Evolutionary conservation across 2,329 filamentous ascomycete species (phyloP).

Genomic region (Ascochyta rabiei): DNA sequence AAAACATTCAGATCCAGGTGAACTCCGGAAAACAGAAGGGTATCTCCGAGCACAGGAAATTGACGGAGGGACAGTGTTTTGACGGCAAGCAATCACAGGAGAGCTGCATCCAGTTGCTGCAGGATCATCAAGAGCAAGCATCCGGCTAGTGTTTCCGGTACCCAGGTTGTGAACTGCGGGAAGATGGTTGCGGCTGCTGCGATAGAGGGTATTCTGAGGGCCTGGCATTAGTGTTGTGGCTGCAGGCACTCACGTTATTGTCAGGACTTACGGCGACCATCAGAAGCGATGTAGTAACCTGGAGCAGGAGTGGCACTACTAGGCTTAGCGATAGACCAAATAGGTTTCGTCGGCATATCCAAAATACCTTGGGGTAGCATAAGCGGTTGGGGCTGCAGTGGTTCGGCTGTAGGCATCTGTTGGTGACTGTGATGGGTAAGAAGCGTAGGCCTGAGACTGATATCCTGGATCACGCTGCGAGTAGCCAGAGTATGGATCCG

Average conservation of each 20-base stretch:
- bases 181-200: conserved; percentile 33
- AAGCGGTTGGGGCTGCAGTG: conserved; percentile 28
- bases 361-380: conserved; percentile 50
- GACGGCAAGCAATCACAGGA: conserved; percentile 33
- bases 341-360: conserved; percentile 45
- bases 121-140: conserved; percentile 1
- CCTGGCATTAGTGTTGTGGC: conserved; percentile 24
- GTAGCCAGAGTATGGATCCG: conserved; percentile 38
- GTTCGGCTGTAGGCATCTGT: conserved; percentile 37
- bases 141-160: conserved; percentile 24
- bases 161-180: conserved; percentile 32
- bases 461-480: conserved; percentile 23
- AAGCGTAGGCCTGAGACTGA: conserved; percentile 24
- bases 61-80: conserved; percentile 38
- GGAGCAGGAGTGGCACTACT: conserved; percentile 40
- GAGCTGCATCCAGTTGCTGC: conserved; percentile 12
- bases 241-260: not conserved
- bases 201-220: conserved; percentile 42
- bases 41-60: conserved; percentile 45
- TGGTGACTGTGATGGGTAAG: conserved; percentile 37
- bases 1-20: conserved; percentile 40
- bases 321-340: conserved; percentile 51
- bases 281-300: conserved; percentile 47
- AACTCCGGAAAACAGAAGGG: conserved; percentile 42
- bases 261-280: conserved; percentile 46